phyloP scores from a whole-genome alignment of 73 alveolate genomes.

The Paramecium sonneborni region DNA sequence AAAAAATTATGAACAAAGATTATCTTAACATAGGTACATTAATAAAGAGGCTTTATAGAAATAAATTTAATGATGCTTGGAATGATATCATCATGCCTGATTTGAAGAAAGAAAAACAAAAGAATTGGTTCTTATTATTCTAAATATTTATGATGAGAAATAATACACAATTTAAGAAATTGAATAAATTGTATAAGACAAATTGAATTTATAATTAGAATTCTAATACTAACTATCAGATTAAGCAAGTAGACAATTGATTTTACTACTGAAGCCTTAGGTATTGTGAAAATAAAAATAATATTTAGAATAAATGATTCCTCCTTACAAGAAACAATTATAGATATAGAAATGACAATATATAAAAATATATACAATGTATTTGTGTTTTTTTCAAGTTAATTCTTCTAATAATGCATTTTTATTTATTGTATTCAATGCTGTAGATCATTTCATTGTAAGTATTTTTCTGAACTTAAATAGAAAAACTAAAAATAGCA shows the following conservation, averaged over 20 bases:
- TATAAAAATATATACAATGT: slow-evolving; percentile 87
- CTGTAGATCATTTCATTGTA: slow-evolving; percentile 40
- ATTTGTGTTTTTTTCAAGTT: slow-evolving; percentile 9
- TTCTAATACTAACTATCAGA: slow-evolving; percentile 72
- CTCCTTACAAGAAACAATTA: slow-evolving; percentile 95
- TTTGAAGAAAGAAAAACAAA: neutral
- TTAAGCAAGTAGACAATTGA: slow-evolving; percentile 79
- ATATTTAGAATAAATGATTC: slow-evolving; percentile 91
- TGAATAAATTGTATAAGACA: neutral
- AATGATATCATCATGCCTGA: neutral
- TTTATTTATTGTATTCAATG: slow-evolving; percentile 39
- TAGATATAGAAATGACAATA: slow-evolving; percentile 93
- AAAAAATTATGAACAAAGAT: neutral
- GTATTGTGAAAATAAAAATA: slow-evolving; percentile 96
- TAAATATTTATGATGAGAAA: neutral
- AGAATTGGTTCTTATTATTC: neutral
- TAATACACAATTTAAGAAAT: neutral
- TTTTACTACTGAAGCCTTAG: slow-evolving; percentile 88
- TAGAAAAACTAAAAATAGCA: neutral
- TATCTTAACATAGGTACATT: neutral
- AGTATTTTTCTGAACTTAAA: neutral
- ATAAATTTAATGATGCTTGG: neutral
- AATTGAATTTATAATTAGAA: neutral
- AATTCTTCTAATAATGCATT: neutral
- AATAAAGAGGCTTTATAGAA: neutral